Evolutionary conservation across 2,329 filamentous ascomycete genomes (phyloP).

Genomic region (Immersiporthe knoxdaviesiana): DNA sequence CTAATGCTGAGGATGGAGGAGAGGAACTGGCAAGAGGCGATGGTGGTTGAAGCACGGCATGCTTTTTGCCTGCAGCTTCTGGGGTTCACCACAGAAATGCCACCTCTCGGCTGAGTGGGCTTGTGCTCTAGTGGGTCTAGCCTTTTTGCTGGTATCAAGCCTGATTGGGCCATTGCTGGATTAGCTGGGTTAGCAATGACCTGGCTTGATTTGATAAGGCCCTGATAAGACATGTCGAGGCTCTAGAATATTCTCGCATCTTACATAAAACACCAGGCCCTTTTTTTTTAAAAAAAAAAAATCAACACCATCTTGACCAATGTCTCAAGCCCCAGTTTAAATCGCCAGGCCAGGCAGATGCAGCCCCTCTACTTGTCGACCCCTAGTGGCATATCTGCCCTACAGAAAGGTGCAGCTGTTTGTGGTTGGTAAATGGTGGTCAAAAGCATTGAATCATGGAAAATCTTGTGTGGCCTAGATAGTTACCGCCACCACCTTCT

Average conservation of each 20-base stretch:
- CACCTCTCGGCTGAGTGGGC: slow-evolving; percentile 24
- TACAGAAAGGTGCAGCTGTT: not conserved
- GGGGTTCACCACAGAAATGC: slow-evolving; percentile 16
- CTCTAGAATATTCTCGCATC: not conserved
- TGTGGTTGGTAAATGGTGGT: not conserved
- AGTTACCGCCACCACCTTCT: not conserved
- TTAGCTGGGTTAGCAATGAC: not conserved
- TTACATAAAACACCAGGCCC: not conserved
- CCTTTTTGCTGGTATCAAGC: not conserved
- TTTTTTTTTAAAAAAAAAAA: not conserved
- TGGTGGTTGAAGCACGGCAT: slow-evolving; percentile 6
- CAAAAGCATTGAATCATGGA: not conserved
- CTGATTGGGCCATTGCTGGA: not conserved
- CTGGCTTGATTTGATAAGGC: not conserved
- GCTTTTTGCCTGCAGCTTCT: not conserved
- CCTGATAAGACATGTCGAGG: not conserved
- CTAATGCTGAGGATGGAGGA: not conserved
- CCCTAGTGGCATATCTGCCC: not conserved
- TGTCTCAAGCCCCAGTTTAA: not conserved
- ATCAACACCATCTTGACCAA: not conserved
- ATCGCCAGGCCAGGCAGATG: not conserved
- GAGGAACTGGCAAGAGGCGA: not conserved
- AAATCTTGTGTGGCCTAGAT: not conserved
- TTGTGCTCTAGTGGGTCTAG: not conserved
- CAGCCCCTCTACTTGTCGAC: not conserved